phyloP scores from a whole-genome alignment of 225 moss, liverwort and hornwort genomes.

The Polytrichum commune region DNA sequence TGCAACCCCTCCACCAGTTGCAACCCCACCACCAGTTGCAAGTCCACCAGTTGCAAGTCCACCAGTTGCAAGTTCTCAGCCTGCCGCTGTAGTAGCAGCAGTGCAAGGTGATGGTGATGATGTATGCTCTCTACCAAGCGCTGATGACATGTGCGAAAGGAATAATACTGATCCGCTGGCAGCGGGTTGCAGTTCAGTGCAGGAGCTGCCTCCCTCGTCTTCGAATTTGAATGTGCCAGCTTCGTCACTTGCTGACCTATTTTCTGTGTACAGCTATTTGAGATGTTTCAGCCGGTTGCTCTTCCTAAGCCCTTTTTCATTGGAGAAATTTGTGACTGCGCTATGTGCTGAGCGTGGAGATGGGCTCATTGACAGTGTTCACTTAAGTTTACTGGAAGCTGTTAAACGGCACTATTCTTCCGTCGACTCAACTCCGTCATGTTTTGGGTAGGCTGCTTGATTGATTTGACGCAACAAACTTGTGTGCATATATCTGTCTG shows the following conservation, averaged over 20 bases:
- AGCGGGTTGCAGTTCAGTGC: conserved; percentile 16
- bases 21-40: neutral
- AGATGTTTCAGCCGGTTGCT: conserved; percentile 90
- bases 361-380: conserved; percentile 67
- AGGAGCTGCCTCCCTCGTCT: conserved; percentile 48
- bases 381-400: conserved; percentile 74
- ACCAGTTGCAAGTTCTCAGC: conserved; percentile 9
- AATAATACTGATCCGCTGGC: conserved; percentile 18
- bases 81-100: conserved; percentile 6
- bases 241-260: conserved; percentile 58
- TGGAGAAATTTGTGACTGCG: conserved; percentile 77
- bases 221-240: conserved; percentile 40
- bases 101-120: conserved; percentile 47
- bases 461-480: no score
- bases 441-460: conserved; percentile 39
- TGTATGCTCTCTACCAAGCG: conserved; percentile 42
- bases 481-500: no score
- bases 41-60: conserved; percentile 9
- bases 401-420: conserved; percentile 71
- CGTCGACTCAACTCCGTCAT: conserved; percentile 25
- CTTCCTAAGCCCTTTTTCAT: conserved; percentile 84
- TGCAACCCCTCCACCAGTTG: conserved; percentile 14
- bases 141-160: conserved; percentile 4
- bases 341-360: conserved; percentile 55
- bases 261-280: conserved; percentile 86